phyloP scores from a whole-genome alignment of 2,329 filamentous ascomycete genomes.

The Fusarium zealandicum region DNA sequence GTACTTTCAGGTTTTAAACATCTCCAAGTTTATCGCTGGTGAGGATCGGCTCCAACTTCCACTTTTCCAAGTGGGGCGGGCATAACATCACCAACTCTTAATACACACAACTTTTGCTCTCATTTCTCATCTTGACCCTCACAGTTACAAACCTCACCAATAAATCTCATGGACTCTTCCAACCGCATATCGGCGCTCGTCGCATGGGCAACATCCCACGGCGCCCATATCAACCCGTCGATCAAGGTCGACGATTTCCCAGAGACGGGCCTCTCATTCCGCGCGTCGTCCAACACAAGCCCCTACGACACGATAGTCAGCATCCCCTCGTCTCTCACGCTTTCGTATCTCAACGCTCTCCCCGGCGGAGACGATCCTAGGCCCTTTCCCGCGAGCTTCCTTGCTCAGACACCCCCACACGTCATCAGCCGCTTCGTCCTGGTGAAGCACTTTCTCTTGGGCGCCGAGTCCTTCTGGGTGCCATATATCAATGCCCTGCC shows the following conservation, averaged over 20 bases:
- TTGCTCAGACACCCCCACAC: constrained; percentile 60
- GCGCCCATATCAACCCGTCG: constrained; percentile 57
- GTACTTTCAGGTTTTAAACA: no score
- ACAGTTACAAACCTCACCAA: not conserved
- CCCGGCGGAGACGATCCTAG: constrained; percentile 27
- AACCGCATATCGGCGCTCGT: constrained; percentile 48
- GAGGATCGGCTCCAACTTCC: constrained; percentile 17
- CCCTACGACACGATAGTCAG: constrained; percentile 56
- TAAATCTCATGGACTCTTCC: constrained; percentile 17
- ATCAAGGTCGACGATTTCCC: constrained; percentile 62
- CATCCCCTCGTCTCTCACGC: constrained; percentile 59
- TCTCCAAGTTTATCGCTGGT: constrained; percentile 9
- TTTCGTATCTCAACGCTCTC: constrained; percentile 66
- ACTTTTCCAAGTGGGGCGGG: constrained; percentile 31
- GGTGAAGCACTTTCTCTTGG: constrained; percentile 69
- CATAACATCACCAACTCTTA: constrained; percentile 7
- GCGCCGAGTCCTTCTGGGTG: constrained; percentile 68
- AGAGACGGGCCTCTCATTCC: constrained; percentile 61
- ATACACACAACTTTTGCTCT: constrained; percentile 2
- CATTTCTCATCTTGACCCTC: not conserved
- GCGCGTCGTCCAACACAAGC: constrained; percentile 51
- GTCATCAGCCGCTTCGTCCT: constrained; percentile 73
- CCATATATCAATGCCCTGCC: constrained; percentile 73
- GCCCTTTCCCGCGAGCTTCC: constrained; percentile 58
- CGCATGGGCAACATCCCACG: constrained; percentile 57